Evolutionary conservation across 805 yeast genomes (phyloP).

Genomic region (Maudiozyma serrabonitensis): DNA sequence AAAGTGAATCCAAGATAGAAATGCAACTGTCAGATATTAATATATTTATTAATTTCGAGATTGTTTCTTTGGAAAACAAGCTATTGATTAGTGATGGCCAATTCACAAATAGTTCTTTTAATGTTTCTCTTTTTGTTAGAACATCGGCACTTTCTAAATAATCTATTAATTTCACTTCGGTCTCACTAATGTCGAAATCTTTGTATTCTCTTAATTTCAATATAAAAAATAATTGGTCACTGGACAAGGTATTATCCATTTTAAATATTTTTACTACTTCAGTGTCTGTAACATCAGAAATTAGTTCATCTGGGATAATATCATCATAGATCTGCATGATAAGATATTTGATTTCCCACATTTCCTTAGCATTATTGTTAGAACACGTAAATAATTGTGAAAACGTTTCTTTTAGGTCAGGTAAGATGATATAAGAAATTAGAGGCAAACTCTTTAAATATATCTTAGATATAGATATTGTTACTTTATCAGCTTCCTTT

Average conservation of each 20-base stretch:
- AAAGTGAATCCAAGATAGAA: slow-evolving; percentile 15
- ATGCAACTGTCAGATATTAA: slow-evolving; percentile 22
- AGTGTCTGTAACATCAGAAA: slow-evolving; percentile 4
- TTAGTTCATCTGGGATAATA: slow-evolving; percentile 22
- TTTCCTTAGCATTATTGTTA: slow-evolving; percentile 9
- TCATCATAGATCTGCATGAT: slow-evolving; percentile 40
- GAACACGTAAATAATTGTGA: slow-evolving; percentile 18
- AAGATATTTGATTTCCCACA: slow-evolving; percentile 41
- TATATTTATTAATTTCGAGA: slow-evolving; percentile 23
- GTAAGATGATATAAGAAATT: slow-evolving; percentile 24
- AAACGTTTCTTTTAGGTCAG: slow-evolving; percentile 17
- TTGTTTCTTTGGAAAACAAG: slow-evolving; percentile 25
- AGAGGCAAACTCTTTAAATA: slow-evolving; percentile 34
- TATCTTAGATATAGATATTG: slow-evolving; percentile 21
- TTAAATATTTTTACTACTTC: neutral
- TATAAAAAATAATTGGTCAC: slow-evolving; percentile 28
- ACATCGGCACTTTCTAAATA: slow-evolving; percentile 11
- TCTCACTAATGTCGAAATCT: slow-evolving; percentile 17
- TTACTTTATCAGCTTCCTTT: slow-evolving; percentile 7
- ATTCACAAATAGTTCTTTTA: slow-evolving; percentile 33
- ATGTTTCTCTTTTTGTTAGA: slow-evolving; percentile 5
- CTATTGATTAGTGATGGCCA: slow-evolving; percentile 45
- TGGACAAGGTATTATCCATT: neutral
- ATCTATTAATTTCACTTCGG: slow-evolving; percentile 20
- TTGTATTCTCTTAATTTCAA: slow-evolving; percentile 45